Percentiles rank a stretch among this genome's conserved stretches.
phyloP scores from a whole-genome alignment of 257 asterid genomes.

The Fraxinus anomala region DNA sequence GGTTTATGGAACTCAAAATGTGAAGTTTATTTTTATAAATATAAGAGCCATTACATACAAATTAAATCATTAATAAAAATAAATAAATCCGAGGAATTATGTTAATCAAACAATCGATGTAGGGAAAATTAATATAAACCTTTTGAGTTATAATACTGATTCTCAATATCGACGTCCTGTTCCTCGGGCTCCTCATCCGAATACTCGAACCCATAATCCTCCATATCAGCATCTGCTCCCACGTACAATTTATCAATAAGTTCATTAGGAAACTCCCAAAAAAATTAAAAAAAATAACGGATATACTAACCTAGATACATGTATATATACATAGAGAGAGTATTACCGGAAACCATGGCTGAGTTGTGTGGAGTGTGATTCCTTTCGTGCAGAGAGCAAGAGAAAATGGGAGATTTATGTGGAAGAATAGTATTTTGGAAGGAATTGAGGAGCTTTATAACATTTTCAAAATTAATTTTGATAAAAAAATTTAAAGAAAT shows the following conservation, averaged over 20 bases:
- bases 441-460: too few species aligned
- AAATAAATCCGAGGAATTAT: background rate
- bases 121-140: conserved; percentile 35
- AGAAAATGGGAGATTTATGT: conserved; percentile 12
- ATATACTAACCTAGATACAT: background rate
- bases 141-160: conserved; percentile 94
- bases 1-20: background rate
- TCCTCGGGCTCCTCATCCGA: conserved; percentile 59
- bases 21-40: conserved; percentile 2
- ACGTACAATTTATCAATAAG: background rate
- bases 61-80: conserved; percentile 8
- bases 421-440: too few species aligned
- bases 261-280: background rate
- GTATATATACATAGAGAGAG: background rate
- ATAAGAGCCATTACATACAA: background rate
- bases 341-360: conserved; percentile 69
- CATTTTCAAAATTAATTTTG: too few species aligned
- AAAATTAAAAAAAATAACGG: background rate
- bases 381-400: conserved; percentile 23
- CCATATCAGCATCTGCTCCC: conserved; percentile 87
- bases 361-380: conserved; percentile 13
- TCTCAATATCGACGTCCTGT: conserved; percentile 92
- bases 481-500: too few species aligned
- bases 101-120: background rate
- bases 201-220: conserved; percentile 97